Base-by-base conservation (phyloP, 345 rosid genomes). In the Eutrema yunnanense region DNA sequence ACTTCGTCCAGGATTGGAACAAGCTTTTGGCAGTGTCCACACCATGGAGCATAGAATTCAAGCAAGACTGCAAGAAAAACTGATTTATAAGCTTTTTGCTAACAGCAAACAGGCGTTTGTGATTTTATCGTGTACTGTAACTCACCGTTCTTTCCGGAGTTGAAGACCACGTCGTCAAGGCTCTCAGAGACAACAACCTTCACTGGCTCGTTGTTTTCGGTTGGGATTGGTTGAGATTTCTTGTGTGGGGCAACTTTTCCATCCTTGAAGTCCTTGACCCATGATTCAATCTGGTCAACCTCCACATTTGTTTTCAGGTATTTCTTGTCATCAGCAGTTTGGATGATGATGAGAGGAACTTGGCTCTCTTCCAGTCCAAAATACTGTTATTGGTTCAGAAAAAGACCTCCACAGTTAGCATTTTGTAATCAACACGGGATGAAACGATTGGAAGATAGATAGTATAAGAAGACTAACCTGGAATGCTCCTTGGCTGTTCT, bases 21-120 rank as follows among this genome's bases (percentile, higher is more conserved):
- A 85, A 95, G 74, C 53, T 87, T 78, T 63, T 92, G 86, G 90
- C 97, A 95, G 72, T 95, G 97, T 72, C 99, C 99, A 79, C 97
- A 95, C 99, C 99, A 92, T 11, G 97, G 97, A 50, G 99, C 97
- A 63, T 92, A 95, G 65, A 95, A 95, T 81, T 95, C 99, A 16
- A 95, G 76, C 38, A 95, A 82, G 64, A 95, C 99, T 94, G 90
- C 81, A 84, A 9, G 72, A 40, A 14, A 14, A 57, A 33, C 49
- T 43, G 16, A 22, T 42, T 59, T 6, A 61, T 51, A 5, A 33
- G 69, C 3, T 14, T 1, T 30, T 26, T 3, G 26, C 40, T 14
- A 62, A 36, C 11, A 51, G 10, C 48, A 37, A 52, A 53, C 11
- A 29, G n/a, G 57, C 37, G 40, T 37, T 48, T 69, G 33, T 41